Base-by-base conservation (phyloP, 768 basidiomycete species). In the Saitozyma sp. region DNA sequence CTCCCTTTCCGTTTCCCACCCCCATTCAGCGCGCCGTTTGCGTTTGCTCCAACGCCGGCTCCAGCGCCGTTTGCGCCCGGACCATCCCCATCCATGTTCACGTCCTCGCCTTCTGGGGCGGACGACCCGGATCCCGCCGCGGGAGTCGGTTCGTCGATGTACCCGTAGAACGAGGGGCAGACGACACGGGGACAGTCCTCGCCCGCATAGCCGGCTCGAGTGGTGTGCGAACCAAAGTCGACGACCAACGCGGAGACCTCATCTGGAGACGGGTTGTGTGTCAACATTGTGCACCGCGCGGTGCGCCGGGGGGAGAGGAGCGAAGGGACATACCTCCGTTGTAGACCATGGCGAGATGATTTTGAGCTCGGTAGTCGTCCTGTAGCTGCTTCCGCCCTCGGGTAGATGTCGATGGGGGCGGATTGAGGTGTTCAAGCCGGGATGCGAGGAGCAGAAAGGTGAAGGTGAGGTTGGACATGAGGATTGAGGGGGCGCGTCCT, bases 221-320 rank as follows among this genome's bases (percentile, higher is more conserved):
- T 82, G 9, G 92, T 89, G 29, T 89, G 89, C 10, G 90, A 84
- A 38, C 96, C 96, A 76, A 98, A 89, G 82, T 99, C 96, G 43
- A 99, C 82, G 20, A 98, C 96, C 56, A 98, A 83, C 39, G 95
- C 96, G 42, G 92, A 89, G n/a, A 98, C 92, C 82, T 97, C 94
- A 77, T 97, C 94, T 96, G 63, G 38, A 41, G 45, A 41, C 10
- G 29, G 29, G 41, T 42, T 5, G 8, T 29, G 29, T 29, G 49
- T 62, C 55, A 69, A 57, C 42, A 29, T 29, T 2, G 29, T 29
- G 29, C 29, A 5, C 29, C 29, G 29, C 29, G 29, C 29, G 29
- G 29, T 29, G 29, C 29, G 29, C 29, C 29, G 29, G 5, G 29
- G 29, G 29, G 29, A 29, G 29, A 5, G 29, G 5, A 11, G 20